phyloP scores from a whole-genome alignment of 192 early-diverging fungal species.

The Rhizophagus prolifer region DNA sequence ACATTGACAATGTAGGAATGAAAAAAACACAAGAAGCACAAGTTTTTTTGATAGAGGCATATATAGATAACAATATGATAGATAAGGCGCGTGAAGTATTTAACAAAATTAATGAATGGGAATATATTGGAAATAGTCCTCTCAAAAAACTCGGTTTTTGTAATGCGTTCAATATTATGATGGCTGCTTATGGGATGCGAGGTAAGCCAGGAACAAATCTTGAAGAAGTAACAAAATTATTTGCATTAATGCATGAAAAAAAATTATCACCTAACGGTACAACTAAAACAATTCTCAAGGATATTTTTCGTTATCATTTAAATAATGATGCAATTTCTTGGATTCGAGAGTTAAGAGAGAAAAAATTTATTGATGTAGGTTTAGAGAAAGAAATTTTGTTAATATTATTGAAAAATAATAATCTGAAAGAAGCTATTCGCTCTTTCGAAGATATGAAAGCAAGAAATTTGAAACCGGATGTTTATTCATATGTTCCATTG shows the following conservation, averaged over 20 bases:
- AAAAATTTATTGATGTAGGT: constrained; percentile 29
- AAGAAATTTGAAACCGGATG: constrained; percentile 27
- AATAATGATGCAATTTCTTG: constrained; percentile 30
- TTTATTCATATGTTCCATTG: constrained; percentile 33
- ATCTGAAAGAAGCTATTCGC: constrained; percentile 35
- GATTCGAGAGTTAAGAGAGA: constrained; percentile 34
- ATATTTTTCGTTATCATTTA: constrained; percentile 26
- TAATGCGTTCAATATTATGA: constrained; percentile 11
- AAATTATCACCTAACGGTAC: constrained; percentile 58
- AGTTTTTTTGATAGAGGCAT: constrained; percentile 20
- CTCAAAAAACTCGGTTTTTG: not conserved
- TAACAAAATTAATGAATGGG: not conserved
- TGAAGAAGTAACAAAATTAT: constrained; percentile 64
- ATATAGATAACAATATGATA: constrained; percentile 6
- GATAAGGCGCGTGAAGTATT: constrained; percentile 10
- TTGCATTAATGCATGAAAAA: constrained; percentile 56
- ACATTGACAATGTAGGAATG: not conserved
- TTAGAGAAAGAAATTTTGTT: constrained; percentile 36
- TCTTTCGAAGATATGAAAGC: constrained; percentile 37
- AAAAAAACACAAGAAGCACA: not conserved
- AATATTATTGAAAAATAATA: constrained; percentile 32
- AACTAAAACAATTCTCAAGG: constrained; percentile 30
- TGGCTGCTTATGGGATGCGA: constrained; percentile 26
- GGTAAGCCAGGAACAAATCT: constrained; percentile 24
- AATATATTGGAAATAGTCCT: not conserved